Evolutionary conservation across 768 basidiomycete genomes (phyloP), one percentile per base, ranked within the genome.

Genomic region (Rubroboletus satanas): DNA sequence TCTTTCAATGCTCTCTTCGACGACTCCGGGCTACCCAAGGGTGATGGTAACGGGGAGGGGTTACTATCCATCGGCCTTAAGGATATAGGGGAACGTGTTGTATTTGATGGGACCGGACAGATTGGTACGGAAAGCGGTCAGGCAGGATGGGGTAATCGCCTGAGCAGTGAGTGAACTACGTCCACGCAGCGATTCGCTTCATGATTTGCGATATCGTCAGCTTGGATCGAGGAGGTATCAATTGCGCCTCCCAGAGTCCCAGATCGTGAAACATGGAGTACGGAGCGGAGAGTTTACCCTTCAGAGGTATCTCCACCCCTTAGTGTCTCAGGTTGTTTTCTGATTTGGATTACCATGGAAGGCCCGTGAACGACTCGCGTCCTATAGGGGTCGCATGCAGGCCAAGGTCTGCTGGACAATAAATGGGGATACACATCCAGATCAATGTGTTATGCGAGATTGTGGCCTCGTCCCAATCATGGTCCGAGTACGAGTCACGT

Each of bases 1-100:
- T 93, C 91, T 37, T 98, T 99, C 79, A 96, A 98, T 72, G 87
- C 93, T 15, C 80, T 99, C 28, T 95, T 98, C 70, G 95, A 98
- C 65, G 93, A 96, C 69, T 86, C 88, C 50, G 88, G 88, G n/a
- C 69, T 90, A 51, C 83, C 86, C 54, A 66, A 78, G 43, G 86
- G 87, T 10, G 85, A 87, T 62, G 85, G 85, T 14, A 83, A 91
- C 52, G 90, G 90, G 2, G 79, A 79, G 33, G 97, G 97, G 0
- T 71, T 98, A 10, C 68, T 99, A 8, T 83, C 83, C 46, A 73
- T 92, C 2, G 91, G 83, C 8, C 65, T 98, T 12, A 82, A 86
- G 61, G 92, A 98, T 59, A 88, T 98, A 37, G 88, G 88, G 0
- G 85, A 90, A 62, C 90, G 93, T 56, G 92, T 94, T n/a, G 87